Percentiles rank a stretch among this genome's conserved stretches.
phyloP scores from a whole-genome alignment of 805 yeast species.

The Spathaspora sp. region DNA sequence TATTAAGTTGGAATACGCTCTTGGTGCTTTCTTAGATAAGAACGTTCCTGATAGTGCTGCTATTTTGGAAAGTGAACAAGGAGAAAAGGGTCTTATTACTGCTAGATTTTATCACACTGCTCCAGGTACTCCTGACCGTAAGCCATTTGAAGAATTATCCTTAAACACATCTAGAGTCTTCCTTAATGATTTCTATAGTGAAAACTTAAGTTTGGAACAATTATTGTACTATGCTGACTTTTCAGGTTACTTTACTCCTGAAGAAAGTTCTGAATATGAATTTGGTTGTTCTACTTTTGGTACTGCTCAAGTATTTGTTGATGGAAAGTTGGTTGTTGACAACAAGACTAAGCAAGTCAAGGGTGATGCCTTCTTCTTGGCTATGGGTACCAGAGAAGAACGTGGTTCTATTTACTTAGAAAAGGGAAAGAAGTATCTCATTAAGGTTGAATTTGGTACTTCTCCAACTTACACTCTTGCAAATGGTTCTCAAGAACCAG shows the following conservation, averaged over 20 bases:
- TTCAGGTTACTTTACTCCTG: constrained; percentile 44
- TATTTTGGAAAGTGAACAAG: constrained; percentile 16
- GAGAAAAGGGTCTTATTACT: constrained; percentile 16
- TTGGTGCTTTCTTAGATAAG: constrained; percentile 32
- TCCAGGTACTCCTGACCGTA: constrained; percentile 13
- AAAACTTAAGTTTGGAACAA: constrained; percentile 14
- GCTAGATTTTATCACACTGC: constrained; percentile 16
- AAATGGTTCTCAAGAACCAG: constrained; percentile 14
- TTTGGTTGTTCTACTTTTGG: constrained; percentile 54
- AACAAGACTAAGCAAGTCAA: constrained; percentile 48
- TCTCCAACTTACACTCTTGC: constrained; percentile 31
- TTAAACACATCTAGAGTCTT: constrained; percentile 18
- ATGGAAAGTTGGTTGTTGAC: constrained; percentile 52
- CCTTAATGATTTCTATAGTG: constrained; percentile 20
- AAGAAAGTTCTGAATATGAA: constrained; percentile 44
- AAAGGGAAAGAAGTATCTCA: constrained; percentile 42
- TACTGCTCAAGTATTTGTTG: constrained; percentile 51
- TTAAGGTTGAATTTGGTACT: constrained; percentile 52
- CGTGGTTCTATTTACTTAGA: constrained; percentile 32
- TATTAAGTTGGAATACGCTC: constrained; percentile 20
- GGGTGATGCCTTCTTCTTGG: constrained; percentile 50
- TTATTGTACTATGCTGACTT: constrained; percentile 41
- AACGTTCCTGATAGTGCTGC: constrained; percentile 27
- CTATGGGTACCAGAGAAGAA: constrained; percentile 53
- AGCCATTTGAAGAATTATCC: constrained; percentile 13